A percentile compares a stretch with the other conserved stretches of the same genome.
Evolutionary conservation across 495 filamentous ascomycete genomes (phyloP).

Genomic region (Lophiotrema nucula): DNA sequence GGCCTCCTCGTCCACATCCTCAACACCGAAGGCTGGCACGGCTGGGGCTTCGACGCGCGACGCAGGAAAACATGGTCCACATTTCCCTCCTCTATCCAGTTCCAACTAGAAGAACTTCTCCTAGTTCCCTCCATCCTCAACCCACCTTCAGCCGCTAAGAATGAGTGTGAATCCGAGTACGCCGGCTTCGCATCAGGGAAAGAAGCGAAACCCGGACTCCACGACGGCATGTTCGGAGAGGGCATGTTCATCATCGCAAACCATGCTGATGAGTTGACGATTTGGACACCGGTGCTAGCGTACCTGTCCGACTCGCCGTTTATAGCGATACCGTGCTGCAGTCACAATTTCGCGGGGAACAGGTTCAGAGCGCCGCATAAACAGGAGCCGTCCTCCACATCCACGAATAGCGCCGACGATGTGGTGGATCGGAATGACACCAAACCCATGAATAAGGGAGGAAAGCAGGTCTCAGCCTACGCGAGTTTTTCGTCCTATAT

Average conservation of each 20-base stretch:
- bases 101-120: slow-evolving; percentile 65
- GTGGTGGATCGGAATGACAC: background rate
- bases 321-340: slow-evolving; percentile 92
- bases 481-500: slow-evolving; percentile 73
- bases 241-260: slow-evolving; percentile 94
- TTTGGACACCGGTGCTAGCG: slow-evolving; percentile 91
- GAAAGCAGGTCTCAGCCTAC: slow-evolving; percentile 57
- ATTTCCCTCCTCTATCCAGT: slow-evolving; percentile 57
- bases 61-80: slow-evolving; percentile 76
- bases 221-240: slow-evolving; percentile 68
- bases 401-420: background rate
- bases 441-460: slow-evolving; percentile 17
- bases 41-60: slow-evolving; percentile 89
- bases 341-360: slow-evolving; percentile 75
- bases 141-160: background rate
- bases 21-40: slow-evolving; percentile 73
- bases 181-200: background rate
- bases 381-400: background rate
- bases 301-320: slow-evolving; percentile 73
- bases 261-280: slow-evolving; percentile 91
- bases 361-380: slow-evolving; percentile 55
- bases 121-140: slow-evolving; percentile 66
- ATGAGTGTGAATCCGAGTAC: background rate
- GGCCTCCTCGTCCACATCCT: slow-evolving; percentile 88
- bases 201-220: slow-evolving; percentile 29